Evolutionary conservation across 345 rosid genomes (phyloP), one percentile per base, ranked within the genome.

Genomic region (Theobroma cacao): DNA sequence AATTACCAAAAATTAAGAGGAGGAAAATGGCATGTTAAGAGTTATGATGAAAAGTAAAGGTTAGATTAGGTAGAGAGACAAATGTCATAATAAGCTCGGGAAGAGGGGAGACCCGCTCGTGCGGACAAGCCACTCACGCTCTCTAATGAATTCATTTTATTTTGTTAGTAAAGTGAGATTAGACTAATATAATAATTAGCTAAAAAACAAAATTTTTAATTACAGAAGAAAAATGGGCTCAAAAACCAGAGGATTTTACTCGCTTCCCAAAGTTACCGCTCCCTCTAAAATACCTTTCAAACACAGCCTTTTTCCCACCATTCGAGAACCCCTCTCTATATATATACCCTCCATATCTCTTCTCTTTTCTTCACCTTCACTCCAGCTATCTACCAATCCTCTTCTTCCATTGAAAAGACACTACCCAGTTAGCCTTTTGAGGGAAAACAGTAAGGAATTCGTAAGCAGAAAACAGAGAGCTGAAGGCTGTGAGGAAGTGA

Each of bases 51-150:
- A 72, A 45, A 18, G 17, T 33, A 7, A 60, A 78, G 77, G 83
- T 9, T 53, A 70, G 43, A 72, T 80, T 77, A 75, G 84, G 83
- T 4, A 72, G 45, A 53, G 5, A 43, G 76, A 67, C 34, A 75
- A 67, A 47, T 12, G 62, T 64, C 78, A 77, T 81, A 70, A 87
- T 86, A 53, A 82, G 83, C 88, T 90, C 84, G 87, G 88, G 83
- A 88, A 87, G 85, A 85, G 87, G 69, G 79, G 75, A 84, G 91
- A 82, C 81, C 91, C 94, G 80, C 90, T 86, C 95, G 92, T 92
- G 94, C 90, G 87, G 86, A 79, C 86, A 79, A 85, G 77, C 82
- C 86, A 75, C 50, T 80, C 88, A 84, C 86, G 86, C 97, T 72
- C 79, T 50, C 64, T 22, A 45, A 24, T 61, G 1, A 33, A 45